These are phyloP conservation scores for Eleusine coracana DNA, from an alignment of 176 grass and related monocot species.

Conservation along the genomic window DNA sequence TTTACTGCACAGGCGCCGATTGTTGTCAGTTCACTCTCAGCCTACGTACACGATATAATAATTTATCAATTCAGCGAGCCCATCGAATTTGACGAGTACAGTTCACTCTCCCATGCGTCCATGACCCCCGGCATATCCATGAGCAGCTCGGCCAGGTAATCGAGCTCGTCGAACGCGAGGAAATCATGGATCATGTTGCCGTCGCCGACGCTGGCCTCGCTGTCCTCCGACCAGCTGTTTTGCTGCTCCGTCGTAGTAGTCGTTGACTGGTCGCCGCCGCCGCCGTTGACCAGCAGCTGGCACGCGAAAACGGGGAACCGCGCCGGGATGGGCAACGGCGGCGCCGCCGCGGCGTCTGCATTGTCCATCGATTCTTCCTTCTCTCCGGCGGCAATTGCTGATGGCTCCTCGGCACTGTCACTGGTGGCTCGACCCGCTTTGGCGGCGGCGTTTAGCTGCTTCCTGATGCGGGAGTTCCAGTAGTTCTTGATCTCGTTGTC, in stretches of 20 bases:
- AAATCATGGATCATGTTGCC: conserved; percentile 22
- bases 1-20: not conserved
- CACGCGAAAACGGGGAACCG: conserved; percentile 46
- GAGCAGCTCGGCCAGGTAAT: conserved; percentile 27
- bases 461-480: conserved; percentile 69
- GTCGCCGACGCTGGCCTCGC: conserved; percentile 36
- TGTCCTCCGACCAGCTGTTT: conserved; percentile 28
- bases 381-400: not conserved
- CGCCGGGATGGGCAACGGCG: not conserved
- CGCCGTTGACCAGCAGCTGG: conserved; percentile 28
- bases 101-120: conserved; percentile 36
- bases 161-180: conserved; percentile 32
- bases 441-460: conserved; percentile 36
- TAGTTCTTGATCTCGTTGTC: conserved; percentile 83
- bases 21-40: no score
- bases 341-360: not conserved
- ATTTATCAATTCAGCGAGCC: not conserved
- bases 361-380: not conserved
- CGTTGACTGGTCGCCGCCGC: not conserved
- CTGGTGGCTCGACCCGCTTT: not conserved
- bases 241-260: not conserved
- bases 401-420: no score
- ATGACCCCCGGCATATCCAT: conserved; percentile 25
- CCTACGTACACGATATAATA: not conserved
- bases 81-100: conserved; percentile 8